phyloP scores from a whole-genome alignment of 208 protist species.

The Trypanosoma melophagium region DNA sequence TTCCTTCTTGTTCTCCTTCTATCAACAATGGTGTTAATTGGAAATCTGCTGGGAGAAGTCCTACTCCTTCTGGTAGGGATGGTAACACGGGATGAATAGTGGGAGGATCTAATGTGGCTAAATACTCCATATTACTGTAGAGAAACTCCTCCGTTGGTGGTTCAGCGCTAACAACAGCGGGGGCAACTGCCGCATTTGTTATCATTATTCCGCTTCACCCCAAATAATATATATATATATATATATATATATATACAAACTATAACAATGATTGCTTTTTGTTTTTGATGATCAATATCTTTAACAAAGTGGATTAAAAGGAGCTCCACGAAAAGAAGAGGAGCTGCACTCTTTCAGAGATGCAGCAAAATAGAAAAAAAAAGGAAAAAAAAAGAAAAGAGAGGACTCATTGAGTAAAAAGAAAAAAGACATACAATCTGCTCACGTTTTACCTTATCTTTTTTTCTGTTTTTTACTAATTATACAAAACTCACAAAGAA shows the following conservation, averaged over 20 bases:
- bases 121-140: slow-evolving; percentile 27
- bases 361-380: slow-evolving; percentile 15
- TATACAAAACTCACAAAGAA: too few species aligned
- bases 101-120: slow-evolving; percentile 21
- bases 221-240: too few species aligned
- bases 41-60: slow-evolving; percentile 27
- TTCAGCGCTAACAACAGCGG: neutral
- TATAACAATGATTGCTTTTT: too few species aligned
- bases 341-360: too few species aligned
- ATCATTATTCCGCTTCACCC: too few species aligned
- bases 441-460: slow-evolving; percentile 5
- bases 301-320: too few species aligned
- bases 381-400: slow-evolving; percentile 4
- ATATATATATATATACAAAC: too few species aligned
- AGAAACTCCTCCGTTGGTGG: slow-evolving; percentile 16
- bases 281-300: too few species aligned
- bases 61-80: slow-evolving; percentile 14
- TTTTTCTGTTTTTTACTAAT: neutral
- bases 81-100: slow-evolving; percentile 14
- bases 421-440: slow-evolving; percentile 2
- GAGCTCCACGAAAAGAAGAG: too few species aligned
- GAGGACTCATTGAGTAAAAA: neutral
- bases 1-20: neutral
- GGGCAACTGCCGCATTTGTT: too few species aligned
- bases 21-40: slow-evolving; percentile 6